Percentiles rank a stretch among this genome's conserved stretches.
Evolutionary conservation across 495 filamentous ascomycete species (phyloP).

Genomic region (Neurospora sublineolata): DNA sequence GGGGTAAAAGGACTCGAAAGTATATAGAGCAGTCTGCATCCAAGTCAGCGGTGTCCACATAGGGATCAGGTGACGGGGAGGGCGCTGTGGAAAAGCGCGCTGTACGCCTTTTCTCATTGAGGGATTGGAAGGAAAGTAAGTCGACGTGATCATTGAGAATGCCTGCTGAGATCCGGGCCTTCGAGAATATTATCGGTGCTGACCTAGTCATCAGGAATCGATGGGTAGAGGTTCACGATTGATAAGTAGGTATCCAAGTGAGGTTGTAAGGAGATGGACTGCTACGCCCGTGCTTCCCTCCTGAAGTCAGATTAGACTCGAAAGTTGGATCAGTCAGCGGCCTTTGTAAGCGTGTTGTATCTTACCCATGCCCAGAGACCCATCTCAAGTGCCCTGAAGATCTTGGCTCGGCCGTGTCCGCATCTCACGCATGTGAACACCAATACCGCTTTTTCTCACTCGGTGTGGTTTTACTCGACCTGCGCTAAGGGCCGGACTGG

Average conservation of each 20-base stretch:
- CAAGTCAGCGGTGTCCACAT: not conserved
- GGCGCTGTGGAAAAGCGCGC: not conserved
- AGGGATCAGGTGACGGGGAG: not conserved
- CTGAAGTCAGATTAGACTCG: not conserved
- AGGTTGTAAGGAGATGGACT: not conserved
- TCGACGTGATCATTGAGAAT: not conserved
- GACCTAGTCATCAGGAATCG: too few species aligned
- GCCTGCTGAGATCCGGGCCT: too few species aligned
- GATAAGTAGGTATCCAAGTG: not conserved
- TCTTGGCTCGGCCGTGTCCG: not conserved
- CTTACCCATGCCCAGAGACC: not conserved
- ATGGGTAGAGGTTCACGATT: too few species aligned
- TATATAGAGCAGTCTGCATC: not conserved
- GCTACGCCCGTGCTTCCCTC: not conserved
- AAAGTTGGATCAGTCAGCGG: not conserved
- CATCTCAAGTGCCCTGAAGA: not conserved
- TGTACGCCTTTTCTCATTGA: not conserved
- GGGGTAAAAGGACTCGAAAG: not conserved
- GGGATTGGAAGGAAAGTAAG: not conserved
- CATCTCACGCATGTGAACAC: not conserved
- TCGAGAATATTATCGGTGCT: too few species aligned
- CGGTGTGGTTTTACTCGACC: not conserved
- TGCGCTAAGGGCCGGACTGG: not conserved
- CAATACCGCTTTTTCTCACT: not conserved
- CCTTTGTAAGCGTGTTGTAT: not conserved